Conservation (phyloP, 202 grass and related monocot species). For the Elaeis oleifera region DNA sequence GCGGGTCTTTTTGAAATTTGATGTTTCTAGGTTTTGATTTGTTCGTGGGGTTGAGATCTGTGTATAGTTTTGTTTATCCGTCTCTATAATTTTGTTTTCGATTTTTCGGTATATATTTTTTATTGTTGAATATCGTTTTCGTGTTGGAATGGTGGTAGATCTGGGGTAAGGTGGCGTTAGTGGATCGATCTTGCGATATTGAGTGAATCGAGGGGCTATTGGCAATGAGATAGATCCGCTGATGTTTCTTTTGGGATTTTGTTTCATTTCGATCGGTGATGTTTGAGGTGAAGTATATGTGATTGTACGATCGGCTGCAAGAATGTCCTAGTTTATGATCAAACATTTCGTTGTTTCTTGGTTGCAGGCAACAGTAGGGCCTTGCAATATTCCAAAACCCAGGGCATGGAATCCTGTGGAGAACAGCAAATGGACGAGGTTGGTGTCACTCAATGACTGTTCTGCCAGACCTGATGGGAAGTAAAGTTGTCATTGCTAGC, state of each 20-base stretch:
- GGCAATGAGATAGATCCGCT: background rate
- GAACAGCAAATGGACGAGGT: too few relatives aligned
- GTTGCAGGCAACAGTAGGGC: conserved; percentile 75
- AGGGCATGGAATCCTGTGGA: conserved; percentile 35
- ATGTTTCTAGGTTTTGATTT: background rate
- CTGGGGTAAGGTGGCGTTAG: background rate
- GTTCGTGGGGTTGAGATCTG: background rate
- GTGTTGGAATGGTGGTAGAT: background rate
- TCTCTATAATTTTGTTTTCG: background rate
- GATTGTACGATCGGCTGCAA: too few relatives aligned
- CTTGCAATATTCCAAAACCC: conserved; percentile 82
- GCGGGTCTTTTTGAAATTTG: too few relatives aligned
- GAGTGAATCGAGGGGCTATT: background rate
- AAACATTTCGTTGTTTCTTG: background rate
- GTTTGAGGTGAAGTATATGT: background rate
- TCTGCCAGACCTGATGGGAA: too few relatives aligned
- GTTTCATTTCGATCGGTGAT: background rate
- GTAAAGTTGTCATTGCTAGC: too few relatives aligned
- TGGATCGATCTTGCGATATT: background rate
- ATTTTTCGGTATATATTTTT: background rate
- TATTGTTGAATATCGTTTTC: too few relatives aligned
- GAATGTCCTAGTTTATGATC: too few relatives aligned
- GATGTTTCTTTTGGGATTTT: background rate
- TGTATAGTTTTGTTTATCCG: background rate
- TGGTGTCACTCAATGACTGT: too few relatives aligned